Evolutionary conservation across 2,329 filamentous ascomycete species (phyloP), one percentile per base, ranked within the genome.

Genomic region (Emergomyces pasteurianus): DNA sequence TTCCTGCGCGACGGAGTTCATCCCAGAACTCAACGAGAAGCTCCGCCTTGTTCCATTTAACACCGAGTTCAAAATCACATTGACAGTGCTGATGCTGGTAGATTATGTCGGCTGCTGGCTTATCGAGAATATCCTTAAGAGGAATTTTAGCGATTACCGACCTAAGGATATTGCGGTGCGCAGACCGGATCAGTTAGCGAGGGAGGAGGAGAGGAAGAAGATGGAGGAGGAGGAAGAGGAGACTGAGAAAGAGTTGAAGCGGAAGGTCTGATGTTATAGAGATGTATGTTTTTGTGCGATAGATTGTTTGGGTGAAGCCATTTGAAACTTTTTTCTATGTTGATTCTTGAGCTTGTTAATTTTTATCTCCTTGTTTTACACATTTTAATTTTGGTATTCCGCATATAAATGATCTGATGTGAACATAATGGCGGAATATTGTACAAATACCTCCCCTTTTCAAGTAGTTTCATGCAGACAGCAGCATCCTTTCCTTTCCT

Each of bases 11-110:
- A 95, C 92, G 1, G 94, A 99, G 74, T 90, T 99, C 69, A 81
- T 97, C 56, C 94, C 94, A 2, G 94, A 97, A 72, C 86, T 99
- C 75, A 99, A 97, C 77, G 83, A 92, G 75, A 87, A 90, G 75
- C 87, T 99, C 78, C 90, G 88, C 71, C 85, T 99, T 0, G 94
- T 99, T 4, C 90, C 90, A 2, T 99, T 99, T 75, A 87, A 80
- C 38, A 81, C 81, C 2, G 90, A 95, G 68, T 99, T 99, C 83
- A 96, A 95, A 80, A 72, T 82, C 50, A 92, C 87, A 58, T 86
- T 99, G 79, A 95, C 90, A 0, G 75, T 78, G 0, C 81, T 90
- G 69, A 99, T 99, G 94, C 74, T 92, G 7, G 69, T 92, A 42
- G 94, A 99, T 75, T 99, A 92, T 71, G 83, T 78, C 1, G 88